Evolutionary conservation across 805 yeast genomes (phyloP).

Genomic region (Tetrapisispora fleetii): DNA sequence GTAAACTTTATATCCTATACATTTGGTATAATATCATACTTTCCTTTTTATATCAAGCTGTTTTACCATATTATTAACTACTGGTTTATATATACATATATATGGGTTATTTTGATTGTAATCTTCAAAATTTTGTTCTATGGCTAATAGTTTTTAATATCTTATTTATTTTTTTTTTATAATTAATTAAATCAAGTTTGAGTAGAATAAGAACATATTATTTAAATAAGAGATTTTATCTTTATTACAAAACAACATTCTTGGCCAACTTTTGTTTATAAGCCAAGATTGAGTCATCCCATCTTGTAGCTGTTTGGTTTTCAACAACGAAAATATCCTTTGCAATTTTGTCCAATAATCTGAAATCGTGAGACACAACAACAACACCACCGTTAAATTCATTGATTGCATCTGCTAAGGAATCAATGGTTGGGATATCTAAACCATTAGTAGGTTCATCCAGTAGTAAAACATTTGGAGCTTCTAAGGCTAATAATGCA

Average conservation of each 20-base stretch:
- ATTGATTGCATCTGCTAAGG: slow-evolving; percentile 92
- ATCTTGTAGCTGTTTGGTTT: slow-evolving; percentile 88
- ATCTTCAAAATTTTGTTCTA: too few relatives aligned
- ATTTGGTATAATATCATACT: background rate
- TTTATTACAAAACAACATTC: slow-evolving; percentile 54
- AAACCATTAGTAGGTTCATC: slow-evolving; percentile 99
- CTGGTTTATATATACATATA: too few relatives aligned
- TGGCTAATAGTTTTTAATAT: too few relatives aligned
- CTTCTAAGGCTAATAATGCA: slow-evolving; percentile 88
- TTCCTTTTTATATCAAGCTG: background rate
- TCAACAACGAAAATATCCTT: slow-evolving; percentile 96
- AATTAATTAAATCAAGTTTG: background rate
- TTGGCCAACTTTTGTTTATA: slow-evolving; percentile 93
- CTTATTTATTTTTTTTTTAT: background rate
- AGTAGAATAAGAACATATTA: background rate
- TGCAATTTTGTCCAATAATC: slow-evolving; percentile 93
- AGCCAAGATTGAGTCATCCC: slow-evolving; percentile 86
- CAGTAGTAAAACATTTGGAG: slow-evolving; percentile 86
- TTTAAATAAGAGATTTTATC: background rate
- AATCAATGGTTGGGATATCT: slow-evolving; percentile 96
- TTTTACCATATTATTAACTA: background rate
- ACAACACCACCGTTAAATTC: slow-evolving; percentile 96
- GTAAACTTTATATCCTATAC: too few relatives aligned
- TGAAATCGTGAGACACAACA: slow-evolving; percentile 98
- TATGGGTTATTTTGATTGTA: too few relatives aligned